Evolutionary conservation across 2,329 filamentous ascomycete species (phyloP).

Genomic region (Hypoxylon sp.): DNA sequence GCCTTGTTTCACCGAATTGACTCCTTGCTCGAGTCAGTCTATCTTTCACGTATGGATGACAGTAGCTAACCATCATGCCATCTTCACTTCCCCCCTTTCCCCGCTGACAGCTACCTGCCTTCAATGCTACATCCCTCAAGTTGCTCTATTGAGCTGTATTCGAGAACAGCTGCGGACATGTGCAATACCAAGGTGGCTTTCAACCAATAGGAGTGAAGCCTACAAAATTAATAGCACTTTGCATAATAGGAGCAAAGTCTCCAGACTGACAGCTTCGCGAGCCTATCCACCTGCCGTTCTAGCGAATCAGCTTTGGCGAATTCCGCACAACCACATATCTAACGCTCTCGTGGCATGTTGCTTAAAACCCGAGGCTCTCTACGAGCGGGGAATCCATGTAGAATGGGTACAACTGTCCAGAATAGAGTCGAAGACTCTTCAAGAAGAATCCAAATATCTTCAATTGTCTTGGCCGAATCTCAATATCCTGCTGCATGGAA

Average conservation of each 20-base stretch:
- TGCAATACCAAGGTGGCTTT: slow-evolving; percentile 8
- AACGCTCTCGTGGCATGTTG: slow-evolving; percentile 25
- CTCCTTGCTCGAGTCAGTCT: background rate
- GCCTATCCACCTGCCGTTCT: slow-evolving; percentile 14
- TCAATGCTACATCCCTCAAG: slow-evolving; percentile 23
- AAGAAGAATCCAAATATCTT: background rate
- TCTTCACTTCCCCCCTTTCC: slow-evolving; percentile 5
- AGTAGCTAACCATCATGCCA: slow-evolving; percentile 1
- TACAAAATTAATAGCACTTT: slow-evolving; percentile 8
- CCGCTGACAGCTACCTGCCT: slow-evolving; percentile 16
- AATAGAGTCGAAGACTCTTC: background rate
- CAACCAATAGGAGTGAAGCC: slow-evolving; percentile 27
- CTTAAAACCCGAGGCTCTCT: slow-evolving; percentile 29
- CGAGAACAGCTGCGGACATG: slow-evolving; percentile 18
- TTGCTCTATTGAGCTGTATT: slow-evolving; percentile 18
- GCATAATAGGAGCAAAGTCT: slow-evolving; percentile 2
- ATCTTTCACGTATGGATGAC: background rate
- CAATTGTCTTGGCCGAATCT: background rate
- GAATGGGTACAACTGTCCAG: background rate
- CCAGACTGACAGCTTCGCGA: slow-evolving; percentile 20
- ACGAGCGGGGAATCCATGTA: slow-evolving; percentile 35
- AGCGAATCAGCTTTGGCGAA: slow-evolving; percentile 32
- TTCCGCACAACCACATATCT: slow-evolving; percentile 34
- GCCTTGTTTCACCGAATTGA: slow-evolving; percentile 25
- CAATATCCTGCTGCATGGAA: background rate